phyloP scores from a whole-genome alignment of 331 rosid genomes.

The Rhamnella rubrinervis region DNA sequence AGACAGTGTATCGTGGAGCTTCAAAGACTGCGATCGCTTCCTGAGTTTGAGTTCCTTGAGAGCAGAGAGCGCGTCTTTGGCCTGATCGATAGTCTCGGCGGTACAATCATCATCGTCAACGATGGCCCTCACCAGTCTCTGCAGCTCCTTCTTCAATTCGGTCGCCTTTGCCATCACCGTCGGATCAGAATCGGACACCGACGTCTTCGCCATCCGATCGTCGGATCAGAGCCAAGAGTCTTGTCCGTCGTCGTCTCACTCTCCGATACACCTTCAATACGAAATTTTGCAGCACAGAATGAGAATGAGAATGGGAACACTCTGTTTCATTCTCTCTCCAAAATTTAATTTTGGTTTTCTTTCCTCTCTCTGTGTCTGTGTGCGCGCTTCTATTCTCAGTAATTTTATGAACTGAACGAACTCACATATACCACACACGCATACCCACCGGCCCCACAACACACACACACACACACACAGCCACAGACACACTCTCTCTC shows the following conservation, averaged over 20 bases:
- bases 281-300: conserved; percentile 21
- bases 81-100: conserved; percentile 63
- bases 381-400: conserved; percentile 12
- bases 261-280: not conserved
- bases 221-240: not conserved
- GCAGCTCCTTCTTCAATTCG: conserved; percentile 79
- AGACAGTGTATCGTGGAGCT: conserved; percentile 38
- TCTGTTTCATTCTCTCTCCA: conserved; percentile 29
- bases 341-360: not conserved
- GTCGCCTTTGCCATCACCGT: conserved; percentile 40
- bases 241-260: too few relatives aligned
- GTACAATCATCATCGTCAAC: conserved; percentile 68
- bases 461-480: not conserved
- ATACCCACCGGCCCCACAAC: not conserved
- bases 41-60: conserved; percentile 63
- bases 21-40: conserved; percentile 50
- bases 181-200: conserved; percentile 64
- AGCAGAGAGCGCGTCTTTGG: conserved; percentile 51
- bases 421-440: conserved; percentile 1
- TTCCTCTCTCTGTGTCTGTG: not conserved
- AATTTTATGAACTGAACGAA: not conserved
- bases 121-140: conserved; percentile 56
- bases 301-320: conserved; percentile 30
- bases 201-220: conserved; percentile 69
- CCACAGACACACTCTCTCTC: too few relatives aligned